Percentiles rank a stretch among this genome's conserved stretches.
These are phyloP conservation scores for Protomyces gravidus DNA, from an alignment of 1,139 yeast species.

Conservation along the genomic window DNA sequence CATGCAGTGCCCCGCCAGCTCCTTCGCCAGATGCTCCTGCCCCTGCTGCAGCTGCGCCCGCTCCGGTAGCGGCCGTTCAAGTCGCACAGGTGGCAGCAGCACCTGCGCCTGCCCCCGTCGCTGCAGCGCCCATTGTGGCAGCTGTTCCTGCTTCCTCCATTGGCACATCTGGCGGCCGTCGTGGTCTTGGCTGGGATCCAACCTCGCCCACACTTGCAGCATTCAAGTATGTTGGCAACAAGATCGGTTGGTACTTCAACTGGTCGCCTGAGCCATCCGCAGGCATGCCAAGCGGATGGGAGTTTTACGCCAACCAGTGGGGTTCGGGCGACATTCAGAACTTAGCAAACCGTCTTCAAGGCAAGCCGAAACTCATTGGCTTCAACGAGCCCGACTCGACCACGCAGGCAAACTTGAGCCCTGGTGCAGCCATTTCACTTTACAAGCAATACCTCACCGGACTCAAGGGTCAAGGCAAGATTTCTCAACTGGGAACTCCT, in stretches of 20 bases:
- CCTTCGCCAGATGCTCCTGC: constrained; percentile 2
- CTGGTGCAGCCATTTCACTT: constrained; percentile 8
- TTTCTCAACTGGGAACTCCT: constrained; percentile 25
- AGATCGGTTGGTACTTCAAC: constrained; percentile 25
- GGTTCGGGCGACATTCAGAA: constrained; percentile 17
- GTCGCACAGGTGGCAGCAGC: neutral
- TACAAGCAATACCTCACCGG: constrained; percentile 21
- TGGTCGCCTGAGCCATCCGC: constrained; percentile 22
- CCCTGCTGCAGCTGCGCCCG: neutral
- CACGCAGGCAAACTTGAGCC: constrained; percentile 18
- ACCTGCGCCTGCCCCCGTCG: constrained; percentile 4
- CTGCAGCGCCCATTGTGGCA: neutral
- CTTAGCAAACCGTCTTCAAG: constrained; percentile 7
- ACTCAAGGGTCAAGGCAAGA: constrained; percentile 7
- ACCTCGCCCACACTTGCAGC: constrained; percentile 5
- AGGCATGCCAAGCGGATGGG: constrained; percentile 20
- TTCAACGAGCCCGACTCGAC: constrained; percentile 29
- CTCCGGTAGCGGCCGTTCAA: constrained; percentile 1
- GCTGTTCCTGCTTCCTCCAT: neutral
- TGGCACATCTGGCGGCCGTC: constrained; percentile 4
- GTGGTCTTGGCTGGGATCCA: constrained; percentile 26
- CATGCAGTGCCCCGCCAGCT: constrained; percentile 15
- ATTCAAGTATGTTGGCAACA: neutral
- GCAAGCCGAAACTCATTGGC: constrained; percentile 18
- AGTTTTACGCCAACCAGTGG: constrained; percentile 26